These are phyloP conservation scores for Oryza australiensis DNA, from an alignment of 176 grass and related monocot species.

Conservation along the genomic window DNA sequence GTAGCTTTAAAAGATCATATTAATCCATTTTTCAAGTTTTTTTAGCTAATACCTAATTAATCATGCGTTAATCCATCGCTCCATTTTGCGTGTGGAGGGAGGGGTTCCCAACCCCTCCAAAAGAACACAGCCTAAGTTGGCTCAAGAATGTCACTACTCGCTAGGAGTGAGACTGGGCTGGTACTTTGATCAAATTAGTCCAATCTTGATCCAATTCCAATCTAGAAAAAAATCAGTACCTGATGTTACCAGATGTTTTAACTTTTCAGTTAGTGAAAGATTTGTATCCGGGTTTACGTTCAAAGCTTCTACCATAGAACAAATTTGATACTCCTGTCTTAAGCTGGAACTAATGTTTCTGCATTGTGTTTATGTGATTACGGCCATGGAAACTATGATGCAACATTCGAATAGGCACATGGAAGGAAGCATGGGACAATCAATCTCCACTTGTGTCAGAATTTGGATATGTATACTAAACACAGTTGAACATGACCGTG, in stretches of 20 bases:
- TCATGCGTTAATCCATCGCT: too few species aligned
- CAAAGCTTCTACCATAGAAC: too few species aligned
- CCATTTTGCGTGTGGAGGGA: too few species aligned
- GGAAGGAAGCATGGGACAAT: not conserved
- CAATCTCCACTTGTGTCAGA: too few species aligned
- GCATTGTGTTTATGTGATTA: not conserved
- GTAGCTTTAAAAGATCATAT: too few species aligned
- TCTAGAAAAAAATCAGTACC: not conserved
- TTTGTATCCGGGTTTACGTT: too few species aligned
- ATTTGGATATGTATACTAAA: too few species aligned
- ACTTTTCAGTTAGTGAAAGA: too few species aligned
- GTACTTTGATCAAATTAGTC: not conserved
- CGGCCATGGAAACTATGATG: not conserved
- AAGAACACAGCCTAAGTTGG: too few species aligned
- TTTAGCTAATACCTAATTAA: too few species aligned
- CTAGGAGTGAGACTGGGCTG: not conserved
- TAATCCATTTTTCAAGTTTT: too few species aligned
- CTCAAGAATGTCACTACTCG: not conserved
- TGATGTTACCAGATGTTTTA: not conserved
- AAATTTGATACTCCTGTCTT: not conserved
- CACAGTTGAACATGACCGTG: not conserved
- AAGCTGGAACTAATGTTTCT: not conserved
- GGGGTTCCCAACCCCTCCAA: too few species aligned
- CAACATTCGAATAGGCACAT: not conserved
- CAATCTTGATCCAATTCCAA: not conserved